Evolutionary conservation across 176 grass and related monocot species (phyloP), one percentile per base, ranked within the genome.

Genomic region (Chrysopogon serrulatus): DNA sequence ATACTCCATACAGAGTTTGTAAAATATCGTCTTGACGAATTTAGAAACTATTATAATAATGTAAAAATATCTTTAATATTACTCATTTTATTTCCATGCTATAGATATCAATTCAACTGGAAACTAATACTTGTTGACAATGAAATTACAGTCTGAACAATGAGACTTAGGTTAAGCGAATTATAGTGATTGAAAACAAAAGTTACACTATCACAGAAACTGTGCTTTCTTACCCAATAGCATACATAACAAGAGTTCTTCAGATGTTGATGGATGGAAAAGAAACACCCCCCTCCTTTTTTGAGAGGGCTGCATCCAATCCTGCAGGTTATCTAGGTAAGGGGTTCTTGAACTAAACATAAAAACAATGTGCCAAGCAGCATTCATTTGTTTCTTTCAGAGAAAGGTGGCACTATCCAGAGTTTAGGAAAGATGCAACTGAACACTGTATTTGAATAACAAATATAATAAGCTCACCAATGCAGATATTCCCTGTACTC

Each of bases 401-500:
- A 66, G 11, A 66, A 77, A 79, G 35, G 10, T 78, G 44, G 17
- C 31, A 10, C 37, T 24, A 59, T 65, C 57, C 31, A 68, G 48
- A 63, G 30, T 66, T 83, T 60, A 73, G 35, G 39, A 48, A 65
- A 78, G 43, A 73, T 49, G 18, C 12, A 68, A 67, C 47, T 16
- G 30, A 66, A 73, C 70, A 75, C 10, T 44, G 27, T 71, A 65
- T 56, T 68, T 74, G 45, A 86, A 73, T 83, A 79, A 67, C 31
- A 73, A 83, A 84, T 87, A 62, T 12, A 83, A 77, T 65, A 79
- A 42, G 44, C 93, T 84, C 83, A 99, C 96, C 96, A 99, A 40
- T 99, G 91, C 39, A 99, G 81, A 84, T 96, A 90, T 90, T 99
- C 96, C 78, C 91, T 90, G 86, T 96, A 77, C 66, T 85, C 92